These are phyloP conservation scores for Wallemia hederae DNA, from an alignment of 1,284 basidiomycete genomes.

Conservation along the genomic window DNA sequence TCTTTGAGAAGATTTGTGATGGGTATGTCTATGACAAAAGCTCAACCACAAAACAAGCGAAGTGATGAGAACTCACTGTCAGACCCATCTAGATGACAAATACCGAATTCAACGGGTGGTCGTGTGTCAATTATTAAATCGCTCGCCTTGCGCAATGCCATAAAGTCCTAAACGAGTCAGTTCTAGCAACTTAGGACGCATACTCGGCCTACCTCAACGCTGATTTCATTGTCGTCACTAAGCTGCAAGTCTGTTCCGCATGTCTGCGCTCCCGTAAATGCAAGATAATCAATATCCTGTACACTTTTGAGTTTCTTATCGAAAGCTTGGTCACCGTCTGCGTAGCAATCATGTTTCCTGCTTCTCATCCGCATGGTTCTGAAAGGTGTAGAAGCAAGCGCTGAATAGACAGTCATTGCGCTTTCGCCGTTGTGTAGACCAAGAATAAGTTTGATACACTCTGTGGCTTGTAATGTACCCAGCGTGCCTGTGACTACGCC, in stretches of 20 bases:
- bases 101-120: slow-evolving; percentile 49
- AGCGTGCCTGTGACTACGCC: slow-evolving; percentile 73
- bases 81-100: slow-evolving; percentile 47
- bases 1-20: not conserved
- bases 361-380: slow-evolving; percentile 48
- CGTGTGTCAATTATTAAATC: slow-evolving; percentile 47
- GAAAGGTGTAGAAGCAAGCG: slow-evolving; percentile 39
- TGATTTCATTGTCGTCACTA: slow-evolving; percentile 16
- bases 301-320: slow-evolving; percentile 16
- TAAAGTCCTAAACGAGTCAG: slow-evolving; percentile 1
- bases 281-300: slow-evolving; percentile 20
- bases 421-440: slow-evolving; percentile 26
- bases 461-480: slow-evolving; percentile 67
- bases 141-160: not conserved
- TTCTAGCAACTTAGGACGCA: not conserved
- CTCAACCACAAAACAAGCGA: not conserved
- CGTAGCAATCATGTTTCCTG: slow-evolving; percentile 29
- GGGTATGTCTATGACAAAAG: not conserved
- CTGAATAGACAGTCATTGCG: slow-evolving; percentile 38
- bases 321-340: slow-evolving; percentile 24
- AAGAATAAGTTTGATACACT: slow-evolving; percentile 53
- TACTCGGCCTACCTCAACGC: slow-evolving; percentile 20
- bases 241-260: slow-evolving; percentile 12
- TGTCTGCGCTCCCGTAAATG: slow-evolving; percentile 13
- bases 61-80: slow-evolving; percentile 28